These are phyloP conservation scores for Alternaria panax DNA, from an alignment of 2,329 filamentous ascomycete species.

Conservation along the genomic window DNA sequence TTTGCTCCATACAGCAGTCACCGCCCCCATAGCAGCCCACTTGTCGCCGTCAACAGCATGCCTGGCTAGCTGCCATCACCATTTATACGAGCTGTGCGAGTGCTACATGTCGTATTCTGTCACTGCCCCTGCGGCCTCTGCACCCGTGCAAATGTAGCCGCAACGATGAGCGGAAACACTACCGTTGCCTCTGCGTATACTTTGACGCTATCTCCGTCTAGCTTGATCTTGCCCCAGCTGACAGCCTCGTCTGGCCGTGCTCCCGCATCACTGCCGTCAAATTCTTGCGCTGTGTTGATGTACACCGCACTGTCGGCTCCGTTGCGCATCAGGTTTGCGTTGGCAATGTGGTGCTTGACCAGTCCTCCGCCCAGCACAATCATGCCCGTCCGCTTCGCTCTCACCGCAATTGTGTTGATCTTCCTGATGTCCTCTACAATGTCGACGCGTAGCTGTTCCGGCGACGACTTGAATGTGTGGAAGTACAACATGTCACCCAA, in stretches of 20 bases:
- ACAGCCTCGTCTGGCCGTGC: constrained; percentile 95
- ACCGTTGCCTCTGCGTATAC: constrained; percentile 73
- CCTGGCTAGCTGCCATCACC: not conserved
- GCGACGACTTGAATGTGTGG: constrained; percentile 91
- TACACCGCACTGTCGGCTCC: constrained; percentile 97
- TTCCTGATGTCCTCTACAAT: constrained; percentile 92
- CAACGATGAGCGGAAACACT: constrained; percentile 72
- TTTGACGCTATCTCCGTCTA: constrained; percentile 87
- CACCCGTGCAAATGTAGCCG: constrained; percentile 67
- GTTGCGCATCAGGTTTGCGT: constrained; percentile 96
- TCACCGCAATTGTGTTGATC: constrained; percentile 90
- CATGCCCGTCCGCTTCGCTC: constrained; percentile 89
- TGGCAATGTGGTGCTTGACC: constrained; percentile 98
- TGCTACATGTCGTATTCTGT: not conserved
- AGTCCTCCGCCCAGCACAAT: constrained; percentile 93
- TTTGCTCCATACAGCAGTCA: constrained; percentile 19
- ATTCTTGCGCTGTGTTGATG: constrained; percentile 97
- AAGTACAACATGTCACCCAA: constrained; percentile 99
- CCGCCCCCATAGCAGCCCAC: not conserved
- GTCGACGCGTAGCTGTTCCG: constrained; percentile 81
- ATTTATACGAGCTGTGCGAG: constrained; percentile 1
- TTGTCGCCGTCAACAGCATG: constrained; percentile 1
- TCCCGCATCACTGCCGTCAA: constrained; percentile 95
- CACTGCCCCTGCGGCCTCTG: constrained; percentile 5
- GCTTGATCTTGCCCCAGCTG: constrained; percentile 98